These are phyloP conservation scores for Nemania sp. DNA, from an alignment of 2,329 filamentous ascomycete genomes.

Conservation along the genomic window DNA sequence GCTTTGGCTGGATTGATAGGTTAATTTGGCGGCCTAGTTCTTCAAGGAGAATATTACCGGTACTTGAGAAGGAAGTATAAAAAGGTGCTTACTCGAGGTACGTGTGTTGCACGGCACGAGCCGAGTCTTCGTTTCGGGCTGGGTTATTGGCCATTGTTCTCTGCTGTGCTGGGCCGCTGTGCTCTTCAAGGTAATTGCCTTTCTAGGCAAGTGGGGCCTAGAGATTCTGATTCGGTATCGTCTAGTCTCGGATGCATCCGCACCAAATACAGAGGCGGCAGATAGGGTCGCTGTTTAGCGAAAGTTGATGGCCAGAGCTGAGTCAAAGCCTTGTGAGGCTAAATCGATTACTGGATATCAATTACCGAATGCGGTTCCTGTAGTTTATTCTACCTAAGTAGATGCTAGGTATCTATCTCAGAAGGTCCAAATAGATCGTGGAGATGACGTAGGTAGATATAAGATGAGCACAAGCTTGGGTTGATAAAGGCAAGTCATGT, in stretches of 20 bases:
- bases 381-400: no score
- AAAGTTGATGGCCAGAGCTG: conserved; percentile 20
- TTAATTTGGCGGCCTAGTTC: not conserved
- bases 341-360: not conserved
- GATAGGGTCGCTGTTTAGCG: conserved; percentile 13
- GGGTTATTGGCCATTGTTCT: conserved; percentile 31
- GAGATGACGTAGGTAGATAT: conserved; percentile 12
- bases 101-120: conserved; percentile 33
- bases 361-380: not conserved
- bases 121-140: conserved; percentile 28
- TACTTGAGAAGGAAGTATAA: not conserved
- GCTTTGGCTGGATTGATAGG: conserved; percentile 20
- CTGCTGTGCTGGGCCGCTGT: conserved; percentile 28
- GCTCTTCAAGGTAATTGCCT: conserved; percentile 17
- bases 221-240: conserved; percentile 3
- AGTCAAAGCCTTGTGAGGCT: conserved; percentile 9
- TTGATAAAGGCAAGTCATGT: conserved; percentile 20
- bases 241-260: conserved; percentile 25
- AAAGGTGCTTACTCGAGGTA: conserved; percentile 31
- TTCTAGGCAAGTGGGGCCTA: conserved; percentile 20
- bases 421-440: no score
- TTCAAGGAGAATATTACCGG: not conserved
- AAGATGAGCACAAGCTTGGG: conserved; percentile 6
- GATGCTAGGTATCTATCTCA: no score
- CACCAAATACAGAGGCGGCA: conserved; percentile 5